A percentile compares a stretch with the other conserved stretches of the same genome.
Evolutionary conservation across 176 grass and related monocot species (phyloP).

Genomic region (Aegilops sharonensis): DNA sequence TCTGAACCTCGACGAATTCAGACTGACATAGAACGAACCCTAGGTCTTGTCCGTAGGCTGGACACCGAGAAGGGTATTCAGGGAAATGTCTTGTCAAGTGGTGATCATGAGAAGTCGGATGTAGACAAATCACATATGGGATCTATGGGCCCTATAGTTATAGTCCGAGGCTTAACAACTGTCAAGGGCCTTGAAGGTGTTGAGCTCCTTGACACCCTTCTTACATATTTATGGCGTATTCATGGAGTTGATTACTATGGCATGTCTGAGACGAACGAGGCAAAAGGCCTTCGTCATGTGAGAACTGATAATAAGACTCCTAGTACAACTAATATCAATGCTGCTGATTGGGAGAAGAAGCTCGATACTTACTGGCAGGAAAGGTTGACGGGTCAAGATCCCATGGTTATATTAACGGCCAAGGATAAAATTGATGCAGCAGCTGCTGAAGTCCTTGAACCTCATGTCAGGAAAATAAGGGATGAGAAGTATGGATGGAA

Average conservation of each 20-base stretch:
- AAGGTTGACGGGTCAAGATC: conserved; percentile 83
- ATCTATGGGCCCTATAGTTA: conserved; percentile 98
- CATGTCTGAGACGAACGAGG: conserved; percentile 65
- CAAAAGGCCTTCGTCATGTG: conserved; percentile 78
- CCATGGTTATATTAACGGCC: conserved; percentile 66
- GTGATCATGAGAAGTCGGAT: conserved; percentile 66
- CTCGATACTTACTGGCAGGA: conserved; percentile 80
- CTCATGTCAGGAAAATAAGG: conserved; percentile 89
- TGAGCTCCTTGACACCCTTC: conserved; percentile 83
- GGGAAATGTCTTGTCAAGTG: conserved; percentile 65
- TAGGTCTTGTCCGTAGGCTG: conserved; percentile 69
- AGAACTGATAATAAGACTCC: conserved; percentile 73
- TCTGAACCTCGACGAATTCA: conserved; percentile 75
- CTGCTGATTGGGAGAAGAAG: conserved; percentile 92
- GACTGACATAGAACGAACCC: conserved; percentile 77
- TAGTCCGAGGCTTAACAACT: conserved; percentile 86
- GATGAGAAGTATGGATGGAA: conserved; percentile 99
- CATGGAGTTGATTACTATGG: conserved; percentile 99
- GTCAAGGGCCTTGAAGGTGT: conserved; percentile 97
- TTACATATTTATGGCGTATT: conserved; percentile 95
- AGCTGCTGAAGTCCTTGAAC: conserved; percentile 80
- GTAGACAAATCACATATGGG: conserved; percentile 85
- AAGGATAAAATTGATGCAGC: conserved; percentile 97
- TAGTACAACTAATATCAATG: conserved; percentile 52
- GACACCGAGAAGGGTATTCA: conserved; percentile 88